Conservation (phyloP, 2,329 filamentous ascomycete genomes). For the Phyllosticta citribraziliensis region DNA sequence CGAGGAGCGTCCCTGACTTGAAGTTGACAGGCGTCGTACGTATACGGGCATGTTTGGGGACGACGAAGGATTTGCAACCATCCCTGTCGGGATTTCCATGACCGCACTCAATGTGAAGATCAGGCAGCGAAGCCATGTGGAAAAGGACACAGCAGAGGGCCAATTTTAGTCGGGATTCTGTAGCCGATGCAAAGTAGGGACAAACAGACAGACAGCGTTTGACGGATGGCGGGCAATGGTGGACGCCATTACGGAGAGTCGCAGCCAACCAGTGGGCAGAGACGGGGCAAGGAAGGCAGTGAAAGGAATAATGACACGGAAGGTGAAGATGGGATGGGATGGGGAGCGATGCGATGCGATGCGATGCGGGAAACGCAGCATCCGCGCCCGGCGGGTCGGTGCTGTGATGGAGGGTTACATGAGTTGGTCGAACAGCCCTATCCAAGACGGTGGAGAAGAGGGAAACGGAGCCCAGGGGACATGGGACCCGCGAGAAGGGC, state of each 20-base stretch:
- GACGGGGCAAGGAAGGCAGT: not conserved
- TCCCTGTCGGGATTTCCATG: not conserved
- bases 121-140: not conserved
- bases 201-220: not conserved
- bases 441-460: not conserved
- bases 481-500: too few relatives aligned
- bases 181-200: not conserved
- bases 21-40: not conserved
- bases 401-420: not conserved
- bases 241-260: not conserved
- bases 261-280: not conserved
- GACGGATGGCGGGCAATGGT: not conserved
- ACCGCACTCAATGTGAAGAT: not conserved
- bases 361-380: too few relatives aligned
- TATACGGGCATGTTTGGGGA: not conserved
- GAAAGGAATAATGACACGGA: not conserved
- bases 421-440: not conserved
- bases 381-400: too few relatives aligned
- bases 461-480: too few relatives aligned
- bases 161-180: not conserved
- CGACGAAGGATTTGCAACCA: not conserved
- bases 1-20: not conserved
- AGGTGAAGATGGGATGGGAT: not conserved
- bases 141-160: not conserved
- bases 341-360: not conserved